Evolutionary conservation across 352 stramenopile species (phyloP), one percentile per base, ranked within the genome.

Genomic region (Phytophthora meadii): DNA sequence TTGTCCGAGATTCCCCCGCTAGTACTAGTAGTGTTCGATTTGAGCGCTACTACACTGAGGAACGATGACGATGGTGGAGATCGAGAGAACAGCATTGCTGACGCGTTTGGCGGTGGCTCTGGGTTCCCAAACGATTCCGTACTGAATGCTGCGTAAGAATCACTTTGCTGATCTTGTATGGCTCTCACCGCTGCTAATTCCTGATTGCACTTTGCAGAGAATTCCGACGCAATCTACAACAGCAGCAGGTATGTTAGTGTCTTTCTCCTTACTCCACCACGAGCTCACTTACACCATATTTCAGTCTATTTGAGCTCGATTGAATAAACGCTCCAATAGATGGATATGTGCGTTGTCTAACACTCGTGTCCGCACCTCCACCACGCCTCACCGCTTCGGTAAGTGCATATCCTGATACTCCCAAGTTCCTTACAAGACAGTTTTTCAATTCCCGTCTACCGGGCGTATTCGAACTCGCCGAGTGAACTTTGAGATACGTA

Each of bases 401-500:
- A 39, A 92, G 70, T 37, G 72, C 80, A 54, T 88, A 92, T 1
- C 81, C 82, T 5, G 51, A 10, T 19, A 61, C 40, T 4, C 83
- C 83, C 14, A 82, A 51, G 57, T 92, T 90, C 36, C 79, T 76
- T 28, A 94, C 79, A 9, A 94, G 69, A 24, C 86, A 87, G 54
- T 94, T 94, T 28, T 88, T 88, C 22, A 89, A 67, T 68, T 91
- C 86, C 17, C 79, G 74, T 9, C 65, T 52, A 0, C 82, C 81
- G 25, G 68, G 68, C 53, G 63, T 76, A 2, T 36, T 61, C 17
- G 64, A 73, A 3, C 51, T 70, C 1, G 36, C 12, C 5, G 72
- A 40, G 59, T 92, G 81, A 36, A 93, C 63, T 61, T 93, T 94
- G 4, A 93, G 51, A 65, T 94, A 94, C 50, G 84, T 85, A 19